Evolutionary conservation across 2,329 filamentous ascomycete genomes (phyloP), one percentile per base, ranked within the genome.

Genomic region (Colletotrichum lentis): DNA sequence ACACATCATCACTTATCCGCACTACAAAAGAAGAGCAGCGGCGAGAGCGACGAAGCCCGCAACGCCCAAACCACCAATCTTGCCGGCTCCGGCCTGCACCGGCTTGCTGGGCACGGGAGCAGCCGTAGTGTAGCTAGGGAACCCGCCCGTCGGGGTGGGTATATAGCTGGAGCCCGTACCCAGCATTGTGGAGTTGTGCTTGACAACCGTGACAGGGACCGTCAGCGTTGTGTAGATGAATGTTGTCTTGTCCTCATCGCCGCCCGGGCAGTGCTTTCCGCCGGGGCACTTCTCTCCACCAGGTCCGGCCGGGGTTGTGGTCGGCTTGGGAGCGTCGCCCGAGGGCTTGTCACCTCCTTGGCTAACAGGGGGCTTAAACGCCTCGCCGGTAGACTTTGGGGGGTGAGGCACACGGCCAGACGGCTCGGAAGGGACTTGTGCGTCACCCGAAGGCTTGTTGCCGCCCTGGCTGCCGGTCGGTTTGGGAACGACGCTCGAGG

Each of bases 361-460:
- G 58, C 58, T 53, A 3, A n/a, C 37, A 5, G 46, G 20, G 11
- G 46, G 47, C 18, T 53, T 50, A 12, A 47, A 11, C 35, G n/a
- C 54, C 18, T 52, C 37, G 1, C 24, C 41, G 27, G 64, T 54
- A n/a, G 59, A 10, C 59, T 63, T 67, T 16, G 64, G 64, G 10
- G 82, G 84, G 73, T 81, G 74, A 10, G 76, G 72, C 43, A 75
- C 73, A 8, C 72, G 76, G 22, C 74, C 53, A 8, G 66, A 64
- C 31, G 68, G 55, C 43, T 41, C 52, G 6, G 58, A 24, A 22
- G 58, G 37, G 35, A 20, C 44, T 16, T 37, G 37, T 18, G 39
- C 35, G 41, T 52, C 57, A 16, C 57, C 53, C 3, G 66, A 53
- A 31, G 60, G 39, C 46, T 58, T 44, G 47, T 47, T 44, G 31